These are phyloP conservation scores for Clarireedia homoeocarpa DNA, from an alignment of 2,329 filamentous ascomycete genomes.

Conservation along the genomic window DNA sequence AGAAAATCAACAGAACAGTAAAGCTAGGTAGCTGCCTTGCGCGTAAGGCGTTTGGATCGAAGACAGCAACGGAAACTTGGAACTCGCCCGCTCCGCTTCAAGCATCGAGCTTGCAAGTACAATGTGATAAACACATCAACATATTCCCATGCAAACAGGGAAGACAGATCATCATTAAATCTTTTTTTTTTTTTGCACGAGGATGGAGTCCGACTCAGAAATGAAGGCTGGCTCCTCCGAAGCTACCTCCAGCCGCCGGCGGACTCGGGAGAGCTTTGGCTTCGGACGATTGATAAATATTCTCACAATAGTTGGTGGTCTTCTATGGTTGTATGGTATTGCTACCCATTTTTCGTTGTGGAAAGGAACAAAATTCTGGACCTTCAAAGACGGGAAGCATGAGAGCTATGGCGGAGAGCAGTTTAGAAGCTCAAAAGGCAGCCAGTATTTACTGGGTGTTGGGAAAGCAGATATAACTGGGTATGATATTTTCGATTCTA, in stretches of 20 bases:
- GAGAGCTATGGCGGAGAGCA: slow-evolving; percentile 1
- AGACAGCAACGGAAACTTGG: background rate
- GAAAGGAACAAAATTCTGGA: slow-evolving; percentile 5
- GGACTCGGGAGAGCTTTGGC: background rate
- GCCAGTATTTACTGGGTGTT: slow-evolving; percentile 54
- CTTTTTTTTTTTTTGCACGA: background rate
- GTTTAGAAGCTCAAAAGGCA: slow-evolving; percentile 13
- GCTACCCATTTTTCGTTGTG: background rate
- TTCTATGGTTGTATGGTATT: background rate
- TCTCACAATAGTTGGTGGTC: background rate
- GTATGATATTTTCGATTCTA: slow-evolving; percentile 32
- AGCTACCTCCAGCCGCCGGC: background rate
- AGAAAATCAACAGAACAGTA: background rate
- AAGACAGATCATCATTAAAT: background rate
- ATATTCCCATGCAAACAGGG: background rate
- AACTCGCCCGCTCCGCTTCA: background rate
- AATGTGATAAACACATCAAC: background rate
- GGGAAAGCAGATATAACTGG: slow-evolving; percentile 69
- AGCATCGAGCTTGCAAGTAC: background rate
- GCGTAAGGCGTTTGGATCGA: slow-evolving; percentile 1
- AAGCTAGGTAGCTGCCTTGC: slow-evolving; percentile 1
- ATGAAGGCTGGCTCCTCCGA: slow-evolving; percentile 4
- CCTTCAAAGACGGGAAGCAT: slow-evolving; percentile 1
- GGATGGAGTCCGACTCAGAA: background rate
- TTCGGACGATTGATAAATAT: background rate